phyloP scores from a whole-genome alignment of 805 yeast genomes.

The Kluyveromyces wickerhamii region DNA sequence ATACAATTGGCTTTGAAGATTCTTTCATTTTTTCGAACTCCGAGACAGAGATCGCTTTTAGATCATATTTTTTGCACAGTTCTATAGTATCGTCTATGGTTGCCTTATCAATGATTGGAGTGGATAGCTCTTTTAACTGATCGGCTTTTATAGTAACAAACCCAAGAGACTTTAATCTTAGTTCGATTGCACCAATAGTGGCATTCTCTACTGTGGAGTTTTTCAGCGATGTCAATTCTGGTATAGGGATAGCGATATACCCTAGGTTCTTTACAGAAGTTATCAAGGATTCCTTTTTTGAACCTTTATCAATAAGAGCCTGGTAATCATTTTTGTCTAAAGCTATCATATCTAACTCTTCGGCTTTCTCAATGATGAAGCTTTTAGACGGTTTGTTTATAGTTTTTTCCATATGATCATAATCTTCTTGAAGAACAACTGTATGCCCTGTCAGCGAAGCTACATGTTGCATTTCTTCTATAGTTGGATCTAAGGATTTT shows the following conservation, averaged over 20 bases:
- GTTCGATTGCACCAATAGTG: slow-evolving; percentile 6
- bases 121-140: slow-evolving; percentile 8
- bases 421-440: slow-evolving; percentile 15
- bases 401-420: slow-evolving; percentile 9
- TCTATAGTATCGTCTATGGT: slow-evolving; percentile 10
- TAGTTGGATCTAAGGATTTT: slow-evolving; percentile 10
- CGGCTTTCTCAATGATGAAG: slow-evolving; percentile 22
- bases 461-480: slow-evolving; percentile 8
- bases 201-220: slow-evolving; percentile 5
- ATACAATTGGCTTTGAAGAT: slow-evolving; percentile 8
- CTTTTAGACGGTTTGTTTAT: slow-evolving; percentile 19
- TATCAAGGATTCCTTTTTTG: slow-evolving; percentile 9
- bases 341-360: slow-evolving; percentile 11
- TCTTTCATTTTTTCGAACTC: slow-evolving; percentile 13
- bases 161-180: slow-evolving; percentile 9
- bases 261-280: slow-evolving; percentile 12
- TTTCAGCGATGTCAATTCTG: slow-evolving; percentile 10
- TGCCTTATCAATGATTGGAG: slow-evolving; percentile 9
- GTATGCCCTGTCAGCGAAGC: slow-evolving; percentile 14
- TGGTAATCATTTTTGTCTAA: slow-evolving; percentile 13
- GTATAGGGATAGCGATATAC: slow-evolving; percentile 11
- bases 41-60: slow-evolving; percentile 10
- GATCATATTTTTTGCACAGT: slow-evolving; percentile 13
- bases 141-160: slow-evolving; percentile 12
- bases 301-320: slow-evolving; percentile 7